Percentiles rank a stretch among this genome's conserved stretches.
Evolutionary conservation across 1,284 basidiomycete species (phyloP).

Genomic region (Ganoderma lingzhi): DNA sequence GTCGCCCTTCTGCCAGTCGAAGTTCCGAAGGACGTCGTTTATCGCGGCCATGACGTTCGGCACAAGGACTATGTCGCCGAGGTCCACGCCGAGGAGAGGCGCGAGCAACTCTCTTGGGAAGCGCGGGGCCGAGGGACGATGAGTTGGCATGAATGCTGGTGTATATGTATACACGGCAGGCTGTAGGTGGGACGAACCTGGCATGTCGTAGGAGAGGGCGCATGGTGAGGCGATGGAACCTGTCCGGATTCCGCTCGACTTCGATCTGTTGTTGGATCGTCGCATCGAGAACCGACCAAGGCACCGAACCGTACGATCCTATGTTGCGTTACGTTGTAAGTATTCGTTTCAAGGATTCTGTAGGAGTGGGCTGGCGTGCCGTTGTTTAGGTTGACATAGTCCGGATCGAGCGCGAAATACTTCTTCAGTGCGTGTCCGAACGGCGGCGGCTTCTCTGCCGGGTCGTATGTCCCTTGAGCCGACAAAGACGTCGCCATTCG

Average conservation of each 20-base stretch:
- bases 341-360: neutral
- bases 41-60: conserved; percentile 73
- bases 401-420: conserved; percentile 64
- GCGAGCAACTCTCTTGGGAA: conserved; percentile 48
- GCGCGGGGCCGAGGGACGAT: too few species aligned
- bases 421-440: conserved; percentile 69
- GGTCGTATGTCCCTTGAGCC: conserved; percentile 31
- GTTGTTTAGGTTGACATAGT: conserved; percentile 73
- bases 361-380: conserved; percentile 46
- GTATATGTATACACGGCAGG: too few species aligned
- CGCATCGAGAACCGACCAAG: conserved; percentile 64
- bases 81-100: conserved; percentile 62
- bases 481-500: neutral
- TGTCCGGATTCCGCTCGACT: conserved; percentile 70
- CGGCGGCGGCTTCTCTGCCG: conserved; percentile 44
- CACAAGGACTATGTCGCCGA: conserved; percentile 73
- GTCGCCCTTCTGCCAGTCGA: conserved; percentile 61
- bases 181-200: neutral
- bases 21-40: conserved; percentile 70
- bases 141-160: too few species aligned
- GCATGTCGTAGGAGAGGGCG: neutral
- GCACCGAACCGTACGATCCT: conserved; percentile 78
- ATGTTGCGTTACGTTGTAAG: neutral
- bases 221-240: conserved; percentile 60
- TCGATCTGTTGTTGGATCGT: conserved; percentile 53